phyloP scores from a whole-genome alignment of 495 filamentous ascomycete genomes.

The Aspergillus incahuasiensis region DNA sequence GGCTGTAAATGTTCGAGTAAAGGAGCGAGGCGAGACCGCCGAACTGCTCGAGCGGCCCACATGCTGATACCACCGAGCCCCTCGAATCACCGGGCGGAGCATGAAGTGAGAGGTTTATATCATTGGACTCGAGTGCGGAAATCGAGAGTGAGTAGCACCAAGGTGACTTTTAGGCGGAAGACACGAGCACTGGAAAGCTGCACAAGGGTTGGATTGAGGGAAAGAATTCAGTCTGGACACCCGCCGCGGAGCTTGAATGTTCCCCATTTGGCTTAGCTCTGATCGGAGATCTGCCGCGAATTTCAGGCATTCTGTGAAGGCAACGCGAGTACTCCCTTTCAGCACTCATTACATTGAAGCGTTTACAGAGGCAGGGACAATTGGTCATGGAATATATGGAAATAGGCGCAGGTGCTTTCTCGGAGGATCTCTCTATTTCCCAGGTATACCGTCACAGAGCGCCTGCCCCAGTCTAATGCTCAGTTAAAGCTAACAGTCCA shows the following conservation, averaged over 20 bases:
- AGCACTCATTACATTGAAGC: too few relatives aligned
- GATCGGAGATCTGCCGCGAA: conserved; percentile 9
- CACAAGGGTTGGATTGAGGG: conserved; percentile 2
- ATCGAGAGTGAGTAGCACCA: not conserved
- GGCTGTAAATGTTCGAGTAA: conserved; percentile 31
- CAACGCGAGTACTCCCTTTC: too few relatives aligned
- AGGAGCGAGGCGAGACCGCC: conserved; percentile 19
- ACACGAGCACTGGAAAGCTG: conserved; percentile 2
- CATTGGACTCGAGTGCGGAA: conserved; percentile 21
- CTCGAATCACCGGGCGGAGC: conserved; percentile 45
- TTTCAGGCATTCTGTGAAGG: conserved; percentile 13
- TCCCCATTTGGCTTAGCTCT: conserved; percentile 14
- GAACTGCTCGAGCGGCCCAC: conserved; percentile 29
- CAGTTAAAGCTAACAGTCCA: conserved; percentile 15
- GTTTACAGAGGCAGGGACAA: conserved; percentile 8
- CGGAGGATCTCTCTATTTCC: conserved; percentile 39
- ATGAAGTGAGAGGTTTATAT: conserved; percentile 35
- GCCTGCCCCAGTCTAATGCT: not conserved
- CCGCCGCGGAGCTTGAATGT: conserved; percentile 10
- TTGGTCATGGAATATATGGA: conserved; percentile 27
- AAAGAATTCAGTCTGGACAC: conserved; percentile 4
- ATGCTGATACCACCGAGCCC: conserved; percentile 45
- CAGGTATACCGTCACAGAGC: conserved; percentile 32
- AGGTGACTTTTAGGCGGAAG: not conserved
- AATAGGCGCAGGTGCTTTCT: conserved; percentile 21